These are phyloP conservation scores for Carex arenaria DNA, from an alignment of 202 grass and related monocot species.

Conservation along the genomic window DNA sequence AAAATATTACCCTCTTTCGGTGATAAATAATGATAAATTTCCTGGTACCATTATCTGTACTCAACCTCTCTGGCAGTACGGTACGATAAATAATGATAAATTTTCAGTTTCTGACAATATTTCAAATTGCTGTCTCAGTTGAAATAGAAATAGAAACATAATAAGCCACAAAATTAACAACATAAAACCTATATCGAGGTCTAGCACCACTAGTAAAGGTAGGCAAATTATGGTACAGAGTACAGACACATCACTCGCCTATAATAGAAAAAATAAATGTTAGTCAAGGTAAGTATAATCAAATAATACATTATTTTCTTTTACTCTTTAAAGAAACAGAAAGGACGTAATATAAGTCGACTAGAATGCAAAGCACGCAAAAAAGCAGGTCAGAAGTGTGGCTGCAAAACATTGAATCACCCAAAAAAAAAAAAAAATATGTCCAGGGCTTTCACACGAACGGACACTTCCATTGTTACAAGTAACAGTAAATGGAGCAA, in stretches of 20 bases:
- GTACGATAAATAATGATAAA: not conserved
- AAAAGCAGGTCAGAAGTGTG: too few relatives aligned
- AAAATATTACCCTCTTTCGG: too few relatives aligned
- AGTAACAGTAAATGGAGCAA: too few relatives aligned
- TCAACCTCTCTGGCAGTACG: not conserved
- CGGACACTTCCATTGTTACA: too few relatives aligned
- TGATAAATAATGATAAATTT: not conserved
- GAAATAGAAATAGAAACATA: not conserved
- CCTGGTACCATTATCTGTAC: not conserved
- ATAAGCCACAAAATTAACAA: not conserved
- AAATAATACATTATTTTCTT: not conserved
- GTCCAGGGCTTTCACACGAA: too few relatives aligned
- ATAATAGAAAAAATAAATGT: too few relatives aligned
- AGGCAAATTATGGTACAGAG: too few relatives aligned
- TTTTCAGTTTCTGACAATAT: not conserved
- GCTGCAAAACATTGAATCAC: too few relatives aligned
- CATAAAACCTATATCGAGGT: not conserved
- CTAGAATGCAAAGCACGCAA: too few relatives aligned
- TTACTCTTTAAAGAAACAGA: constrained; percentile 12
- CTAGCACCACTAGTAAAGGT: not conserved
- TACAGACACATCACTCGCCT: too few relatives aligned
- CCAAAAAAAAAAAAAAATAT: too few relatives aligned
- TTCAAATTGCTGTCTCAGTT: not conserved
- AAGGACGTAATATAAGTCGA: not conserved
- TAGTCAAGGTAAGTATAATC: constrained; percentile 2